These are phyloP conservation scores for Athelia psychrophila DNA, from an alignment of 1,284 basidiomycete genomes.

Conservation along the genomic window DNA sequence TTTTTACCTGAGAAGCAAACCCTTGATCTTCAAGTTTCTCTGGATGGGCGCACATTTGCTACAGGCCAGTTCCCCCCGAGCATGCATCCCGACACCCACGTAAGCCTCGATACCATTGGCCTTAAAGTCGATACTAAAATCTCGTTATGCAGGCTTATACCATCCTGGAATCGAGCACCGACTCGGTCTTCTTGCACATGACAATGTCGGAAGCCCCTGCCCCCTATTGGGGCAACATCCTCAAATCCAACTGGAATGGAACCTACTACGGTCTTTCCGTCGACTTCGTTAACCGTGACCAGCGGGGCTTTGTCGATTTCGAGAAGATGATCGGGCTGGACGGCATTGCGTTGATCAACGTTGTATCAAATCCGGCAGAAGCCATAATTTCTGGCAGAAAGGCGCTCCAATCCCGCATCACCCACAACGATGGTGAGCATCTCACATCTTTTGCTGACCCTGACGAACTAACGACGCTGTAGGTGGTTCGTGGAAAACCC, in stretches of 20 bases:
- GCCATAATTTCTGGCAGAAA: constrained; percentile 77
- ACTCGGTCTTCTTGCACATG: constrained; percentile 92
- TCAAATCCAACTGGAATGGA: constrained; percentile 98
- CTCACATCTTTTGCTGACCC: not conserved
- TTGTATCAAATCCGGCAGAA: constrained; percentile 82
- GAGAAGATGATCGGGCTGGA: constrained; percentile 97
- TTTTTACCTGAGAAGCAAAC: constrained; percentile 56
- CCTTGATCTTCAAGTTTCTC: constrained; percentile 85
- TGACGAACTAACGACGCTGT: not conserved
- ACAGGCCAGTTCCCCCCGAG: constrained; percentile 87
- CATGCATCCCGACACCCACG: constrained; percentile 86
- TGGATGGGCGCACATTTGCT: constrained; percentile 87
- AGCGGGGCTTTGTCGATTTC: constrained; percentile 90
- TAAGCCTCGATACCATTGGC: constrained; percentile 31
- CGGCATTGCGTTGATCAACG: constrained; percentile 91
- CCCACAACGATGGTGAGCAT: constrained; percentile 88
- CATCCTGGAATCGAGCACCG: constrained; percentile 91
- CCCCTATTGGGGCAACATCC: constrained; percentile 87
- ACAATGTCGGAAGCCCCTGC: constrained; percentile 79
- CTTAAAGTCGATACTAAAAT: not conserved
- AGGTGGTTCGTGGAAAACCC: constrained; percentile 86
- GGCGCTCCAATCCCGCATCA: constrained; percentile 83
- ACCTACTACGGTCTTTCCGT: constrained; percentile 91
- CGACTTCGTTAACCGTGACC: constrained; percentile 89
- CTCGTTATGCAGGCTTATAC: constrained; percentile 72